Conservation (phyloP, 352 stramenopile species). For the Phytophthora colocasiae region DNA sequence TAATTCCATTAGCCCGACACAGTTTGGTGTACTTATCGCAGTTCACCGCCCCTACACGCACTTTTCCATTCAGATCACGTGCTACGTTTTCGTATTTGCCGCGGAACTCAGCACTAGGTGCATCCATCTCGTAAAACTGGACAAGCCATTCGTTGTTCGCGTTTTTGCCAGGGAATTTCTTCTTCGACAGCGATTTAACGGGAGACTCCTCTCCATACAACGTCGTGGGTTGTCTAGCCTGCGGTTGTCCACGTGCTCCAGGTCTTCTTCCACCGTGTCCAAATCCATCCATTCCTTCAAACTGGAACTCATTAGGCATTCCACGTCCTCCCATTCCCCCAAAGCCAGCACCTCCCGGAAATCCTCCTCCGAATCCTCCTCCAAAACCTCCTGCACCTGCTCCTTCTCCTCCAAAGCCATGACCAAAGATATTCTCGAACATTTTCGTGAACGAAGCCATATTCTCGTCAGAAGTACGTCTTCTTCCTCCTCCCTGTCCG, state of each 20-base stretch:
- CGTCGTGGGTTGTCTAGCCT: conserved; percentile 38
- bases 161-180: conserved; percentile 74
- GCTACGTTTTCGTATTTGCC: conserved; percentile 70
- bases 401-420: conserved; percentile 48
- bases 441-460: conserved; percentile 87
- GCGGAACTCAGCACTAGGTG: conserved; percentile 64
- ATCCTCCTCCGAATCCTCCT: conserved; percentile 39
- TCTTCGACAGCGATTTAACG: conserved; percentile 66
- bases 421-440: conserved; percentile 89
- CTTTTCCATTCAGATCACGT: conserved; percentile 68
- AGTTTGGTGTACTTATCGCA: conserved; percentile 72
- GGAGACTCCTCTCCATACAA: conserved; percentile 72
- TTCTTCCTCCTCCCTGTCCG: conserved; percentile 29
- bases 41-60: conserved; percentile 82
- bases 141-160: conserved; percentile 87
- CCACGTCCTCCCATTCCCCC: conserved; percentile 39
- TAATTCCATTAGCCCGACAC: conserved; percentile 52
- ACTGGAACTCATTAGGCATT: conserved; percentile 78
- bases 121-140: conserved; percentile 78
- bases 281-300: conserved; percentile 83
- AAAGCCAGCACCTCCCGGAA: conserved; percentile 31
- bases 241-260: conserved; percentile 14
- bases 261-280: conserved; percentile 44
- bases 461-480: conserved; percentile 57
- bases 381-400: conserved; percentile 40